Evolutionary conservation across 371 early-diverging fungal species (phyloP).

Genomic region (Mortierella sp.): DNA sequence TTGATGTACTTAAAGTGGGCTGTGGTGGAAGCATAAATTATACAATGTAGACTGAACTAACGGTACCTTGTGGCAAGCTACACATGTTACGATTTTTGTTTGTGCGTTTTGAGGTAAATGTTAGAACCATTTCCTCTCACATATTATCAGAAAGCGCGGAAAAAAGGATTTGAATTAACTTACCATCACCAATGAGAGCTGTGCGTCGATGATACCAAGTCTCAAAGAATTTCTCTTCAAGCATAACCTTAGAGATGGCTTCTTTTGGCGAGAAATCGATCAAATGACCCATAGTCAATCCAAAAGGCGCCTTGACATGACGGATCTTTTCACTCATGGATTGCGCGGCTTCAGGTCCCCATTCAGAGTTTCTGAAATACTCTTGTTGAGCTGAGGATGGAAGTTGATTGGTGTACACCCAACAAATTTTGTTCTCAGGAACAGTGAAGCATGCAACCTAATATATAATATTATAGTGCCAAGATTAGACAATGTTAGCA

Average conservation of each 20-base stretch:
- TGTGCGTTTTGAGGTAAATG: background rate
- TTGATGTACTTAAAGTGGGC: background rate
- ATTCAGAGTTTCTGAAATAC: slow-evolving; percentile 38
- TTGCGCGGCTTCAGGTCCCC: slow-evolving; percentile 35
- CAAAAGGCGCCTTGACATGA: slow-evolving; percentile 33
- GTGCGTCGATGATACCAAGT: slow-evolving; percentile 32
- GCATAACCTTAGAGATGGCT: slow-evolving; percentile 38
- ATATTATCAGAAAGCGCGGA: background rate
- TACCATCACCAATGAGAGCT: slow-evolving; percentile 43
- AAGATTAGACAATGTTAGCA: too few relatives aligned
- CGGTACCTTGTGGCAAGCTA: slow-evolving; percentile 36
- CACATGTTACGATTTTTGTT: background rate
- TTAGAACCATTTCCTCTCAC: background rate
- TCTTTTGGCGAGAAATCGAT: slow-evolving; percentile 35
- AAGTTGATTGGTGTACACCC: slow-evolving; percentile 27
- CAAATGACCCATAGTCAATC: slow-evolving; percentile 29
- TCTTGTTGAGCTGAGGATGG: slow-evolving; percentile 8
- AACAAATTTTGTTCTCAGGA: slow-evolving; percentile 37
- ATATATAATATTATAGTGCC: too few relatives aligned
- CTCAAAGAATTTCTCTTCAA: slow-evolving; percentile 1
- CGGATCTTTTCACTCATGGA: slow-evolving; percentile 31
- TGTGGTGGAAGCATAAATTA: background rate
- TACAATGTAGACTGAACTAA: background rate
- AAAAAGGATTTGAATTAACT: background rate
- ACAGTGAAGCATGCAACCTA: slow-evolving; percentile 43